phyloP scores from a whole-genome alignment of 495 filamentous ascomycete species.

The Viridothelium virens region DNA sequence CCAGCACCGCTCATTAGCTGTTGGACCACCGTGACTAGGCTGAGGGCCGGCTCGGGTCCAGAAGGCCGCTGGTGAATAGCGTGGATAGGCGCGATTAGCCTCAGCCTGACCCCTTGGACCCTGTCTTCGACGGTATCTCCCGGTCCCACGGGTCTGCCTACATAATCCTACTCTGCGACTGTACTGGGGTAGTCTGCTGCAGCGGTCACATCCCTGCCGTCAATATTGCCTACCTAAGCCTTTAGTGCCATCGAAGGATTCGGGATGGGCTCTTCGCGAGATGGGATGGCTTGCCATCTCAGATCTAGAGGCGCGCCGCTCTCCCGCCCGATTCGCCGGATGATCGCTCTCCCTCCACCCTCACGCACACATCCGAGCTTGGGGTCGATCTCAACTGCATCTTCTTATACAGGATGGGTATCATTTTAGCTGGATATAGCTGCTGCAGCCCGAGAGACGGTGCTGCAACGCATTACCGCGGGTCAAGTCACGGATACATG shows the following conservation, averaged over 20 bases:
- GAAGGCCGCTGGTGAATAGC: not conserved
- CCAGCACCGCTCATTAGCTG: too few relatives aligned
- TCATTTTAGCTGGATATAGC: not conserved
- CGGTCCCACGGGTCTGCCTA: constrained; percentile 3
- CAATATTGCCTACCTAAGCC: not conserved
- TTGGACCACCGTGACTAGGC: too few relatives aligned
- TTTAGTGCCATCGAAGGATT: not conserved
- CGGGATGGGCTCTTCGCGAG: not conserved
- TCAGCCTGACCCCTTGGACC: not conserved
- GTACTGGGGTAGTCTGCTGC: too few relatives aligned
- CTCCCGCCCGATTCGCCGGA: constrained; percentile 9
- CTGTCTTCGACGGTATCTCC: constrained; percentile 3
- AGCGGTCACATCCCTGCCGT: not conserved
- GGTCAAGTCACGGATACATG: not conserved
- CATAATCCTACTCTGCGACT: not conserved
- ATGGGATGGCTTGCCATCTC: constrained; percentile 8
- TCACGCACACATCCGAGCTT: not conserved
- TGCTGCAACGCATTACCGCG: not conserved
- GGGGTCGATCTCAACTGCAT: constrained; percentile 1
- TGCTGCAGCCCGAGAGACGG: constrained; percentile 4
- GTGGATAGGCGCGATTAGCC: not conserved
- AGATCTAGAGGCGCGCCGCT: constrained; percentile 11
- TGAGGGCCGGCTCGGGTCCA: not conserved
- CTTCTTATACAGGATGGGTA: not conserved
- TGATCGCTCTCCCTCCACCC: not conserved